Base-by-base conservation (phyloP, 305 asterid genomes). In the Fraxinus nigra region DNA sequence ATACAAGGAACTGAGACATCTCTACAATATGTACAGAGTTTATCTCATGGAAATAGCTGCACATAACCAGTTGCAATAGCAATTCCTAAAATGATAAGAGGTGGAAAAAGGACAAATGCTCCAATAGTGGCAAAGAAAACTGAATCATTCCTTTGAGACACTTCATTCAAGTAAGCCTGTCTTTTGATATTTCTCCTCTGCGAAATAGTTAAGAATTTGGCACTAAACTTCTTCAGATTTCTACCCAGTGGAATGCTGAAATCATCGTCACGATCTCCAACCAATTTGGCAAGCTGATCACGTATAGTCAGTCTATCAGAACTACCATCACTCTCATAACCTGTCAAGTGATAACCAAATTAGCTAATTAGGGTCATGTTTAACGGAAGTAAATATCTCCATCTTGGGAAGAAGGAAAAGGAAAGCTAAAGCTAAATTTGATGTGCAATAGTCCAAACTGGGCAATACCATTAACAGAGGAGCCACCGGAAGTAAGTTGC, bases 11-110 rank as follows among this genome's bases (percentile, higher is more conserved):
- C 72, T 34, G 82, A 32, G 32, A 43, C 26, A 51, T 83, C 22
- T 65, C 70, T 82, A 84, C 46, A 38, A 82, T 67, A 82, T 80
- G 74, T 83, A 86, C 84, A 88, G 11, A 85, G 79, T 43, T 78
- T 72, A 70, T 33, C 20, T 93, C 91, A 95, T 30, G 98, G 98
- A 72, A 94, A 90, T 46, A 95, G 94, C 84, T 93, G 97, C 80
- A 95, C 98, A 63, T 93, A 93, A 76, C 98, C 99, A 54, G 98
- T 93, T 37, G 97, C 98, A 75, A 94, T 89, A 14, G 98, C 97
- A 69, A 91, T 87, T 80, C 97, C 99, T 91, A 95, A 84, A 80
- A 95, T 95, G 70, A 91, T 83, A 81, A 92, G 61, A 33, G 98
- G 98, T 5, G 98, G 99, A 51, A 94, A 86, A 77, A 94, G 77